Conservation (phyloP, 2,329 filamentous ascomycete genomes). For the Simplicillium sp. region DNA sequence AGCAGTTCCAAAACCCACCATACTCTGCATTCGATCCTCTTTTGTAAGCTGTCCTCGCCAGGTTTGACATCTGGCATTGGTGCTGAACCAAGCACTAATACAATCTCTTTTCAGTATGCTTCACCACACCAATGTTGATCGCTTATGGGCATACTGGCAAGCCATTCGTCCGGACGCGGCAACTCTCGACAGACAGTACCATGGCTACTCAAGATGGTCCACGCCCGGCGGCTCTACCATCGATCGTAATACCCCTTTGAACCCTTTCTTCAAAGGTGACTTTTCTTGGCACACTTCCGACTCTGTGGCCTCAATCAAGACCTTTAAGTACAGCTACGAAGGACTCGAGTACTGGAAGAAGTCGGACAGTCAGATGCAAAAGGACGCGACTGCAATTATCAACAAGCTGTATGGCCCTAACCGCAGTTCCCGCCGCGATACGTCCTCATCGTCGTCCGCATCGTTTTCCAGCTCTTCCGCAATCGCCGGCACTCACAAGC, state of each 20-base stretch:
- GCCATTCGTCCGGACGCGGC: conserved; percentile 18
- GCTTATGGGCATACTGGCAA: conserved; percentile 41
- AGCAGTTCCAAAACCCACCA: conserved; percentile 17
- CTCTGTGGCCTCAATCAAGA: conserved; percentile 9
- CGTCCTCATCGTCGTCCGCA: not conserved
- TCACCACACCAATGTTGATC: conserved; percentile 43
- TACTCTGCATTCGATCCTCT: conserved; percentile 25
- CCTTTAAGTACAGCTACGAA: conserved; percentile 13
- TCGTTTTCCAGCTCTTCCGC: not conserved
- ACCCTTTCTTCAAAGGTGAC: conserved; percentile 29
- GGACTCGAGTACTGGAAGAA: conserved; percentile 9
- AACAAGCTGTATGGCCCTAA: conserved; percentile 10
- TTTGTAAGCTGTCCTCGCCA: conserved; percentile 14
- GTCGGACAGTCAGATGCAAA: conserved; percentile 4
- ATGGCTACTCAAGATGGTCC: conserved; percentile 16
- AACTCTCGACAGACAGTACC: conserved; percentile 16
- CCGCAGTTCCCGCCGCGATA: not conserved
- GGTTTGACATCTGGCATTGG: not conserved
- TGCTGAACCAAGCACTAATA: not conserved
- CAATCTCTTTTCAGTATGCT: conserved; percentile 20
- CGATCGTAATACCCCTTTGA: conserved; percentile 26
- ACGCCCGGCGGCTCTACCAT: conserved; percentile 21
- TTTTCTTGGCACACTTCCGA: conserved; percentile 23
- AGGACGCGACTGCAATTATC: conserved; percentile 7
- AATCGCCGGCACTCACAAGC: not conserved